Base-by-base conservation (phyloP, 2,329 filamentous ascomycete species). In the Claviceps digitariae region DNA sequence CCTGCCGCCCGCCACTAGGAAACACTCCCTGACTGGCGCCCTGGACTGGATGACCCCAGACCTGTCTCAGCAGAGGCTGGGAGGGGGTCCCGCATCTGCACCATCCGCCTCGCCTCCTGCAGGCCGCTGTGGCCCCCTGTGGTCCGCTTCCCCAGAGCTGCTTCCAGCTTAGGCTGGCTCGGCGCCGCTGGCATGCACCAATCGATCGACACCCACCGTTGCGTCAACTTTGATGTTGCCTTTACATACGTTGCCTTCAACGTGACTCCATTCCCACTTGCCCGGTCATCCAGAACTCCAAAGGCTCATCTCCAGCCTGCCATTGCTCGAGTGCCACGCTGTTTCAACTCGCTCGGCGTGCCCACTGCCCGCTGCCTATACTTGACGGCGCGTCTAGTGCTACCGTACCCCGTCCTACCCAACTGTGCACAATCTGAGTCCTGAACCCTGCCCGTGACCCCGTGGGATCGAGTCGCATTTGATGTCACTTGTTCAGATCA, bases 401-500 rank as follows among this genome's bases (percentile, higher is more conserved):
- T 46, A 56, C 56, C 47, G 34, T 31, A 23, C 47, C 31, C 48
- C 13, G 23, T 46, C 36, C 25, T 36, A 34, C 52, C 29, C 20
- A 43, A 34, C 34, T 41, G 15, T 36, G 31, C 29, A 47, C 40
- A 41, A 29, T 31, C 27, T 47, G 15, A 31, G n/a, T n/a, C n/a
- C n/a, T n/a, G n/a, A n/a, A n/a, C n/a, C n/a, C n/a, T n/a, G n/a
- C n/a, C 48, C 48, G 46, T 48, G 20, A 29, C 23, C 23, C 36
- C 21, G 4, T 27, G 47, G 12, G 31, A 10, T 25, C 48, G 17
- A n/a, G n/a, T 21, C 13, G 31, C 34, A 46, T 4, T 29, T 29
- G 4, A 29, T 41, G 52, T 56, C 52, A 54, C 41, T 51, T 44
- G 45, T 40, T 51, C 48, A 27, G 7, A 53, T 57, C 58, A 57